phyloP scores from a whole-genome alignment of 176 grass and related monocot genomes.

The Phragmites australis region DNA sequence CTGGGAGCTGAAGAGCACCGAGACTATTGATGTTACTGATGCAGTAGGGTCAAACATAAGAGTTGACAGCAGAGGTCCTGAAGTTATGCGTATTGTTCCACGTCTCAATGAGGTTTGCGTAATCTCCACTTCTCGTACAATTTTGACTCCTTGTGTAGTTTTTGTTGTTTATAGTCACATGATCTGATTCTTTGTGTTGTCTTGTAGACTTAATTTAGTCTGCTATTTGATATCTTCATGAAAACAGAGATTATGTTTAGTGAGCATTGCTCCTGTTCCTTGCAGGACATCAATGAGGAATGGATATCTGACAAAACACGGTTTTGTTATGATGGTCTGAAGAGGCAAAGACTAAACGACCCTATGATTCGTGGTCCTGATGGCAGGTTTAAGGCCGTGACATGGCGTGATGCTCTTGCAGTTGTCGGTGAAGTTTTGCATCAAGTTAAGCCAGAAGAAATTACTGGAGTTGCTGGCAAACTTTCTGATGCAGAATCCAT shows the following conservation, averaged over 20 bases:
- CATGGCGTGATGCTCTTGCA: constrained; percentile 88
- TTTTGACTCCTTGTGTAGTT: not conserved
- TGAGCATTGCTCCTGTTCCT: not conserved
- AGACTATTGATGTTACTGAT: constrained; percentile 97
- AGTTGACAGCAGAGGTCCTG: constrained; percentile 96
- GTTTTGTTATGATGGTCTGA: constrained; percentile 95
- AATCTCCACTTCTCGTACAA: constrained; percentile 5
- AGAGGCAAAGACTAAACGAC: constrained; percentile 96
- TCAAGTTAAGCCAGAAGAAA: constrained; percentile 86
- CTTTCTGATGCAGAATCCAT: constrained; percentile 98
- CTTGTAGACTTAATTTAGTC: not conserved
- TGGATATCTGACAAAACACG: constrained; percentile 99
- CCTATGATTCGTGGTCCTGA: constrained; percentile 97
- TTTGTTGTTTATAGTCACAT: not conserved
- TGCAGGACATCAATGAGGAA: constrained; percentile 98
- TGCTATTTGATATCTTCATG: not conserved
- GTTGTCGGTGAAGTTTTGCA: constrained; percentile 85
- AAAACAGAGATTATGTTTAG: constrained; percentile 1
- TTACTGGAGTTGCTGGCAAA: constrained; percentile 87
- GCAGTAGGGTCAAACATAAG: constrained; percentile 95
- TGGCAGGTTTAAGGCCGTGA: constrained; percentile 84
- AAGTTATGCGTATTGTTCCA: constrained; percentile 95
- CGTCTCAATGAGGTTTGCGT: constrained; percentile 85
- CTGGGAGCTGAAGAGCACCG: constrained; percentile 93
- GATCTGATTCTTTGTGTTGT: not conserved